phyloP scores from a whole-genome alignment of 2,329 filamentous ascomycete species.

The Talaromyces amestolkiae region DNA sequence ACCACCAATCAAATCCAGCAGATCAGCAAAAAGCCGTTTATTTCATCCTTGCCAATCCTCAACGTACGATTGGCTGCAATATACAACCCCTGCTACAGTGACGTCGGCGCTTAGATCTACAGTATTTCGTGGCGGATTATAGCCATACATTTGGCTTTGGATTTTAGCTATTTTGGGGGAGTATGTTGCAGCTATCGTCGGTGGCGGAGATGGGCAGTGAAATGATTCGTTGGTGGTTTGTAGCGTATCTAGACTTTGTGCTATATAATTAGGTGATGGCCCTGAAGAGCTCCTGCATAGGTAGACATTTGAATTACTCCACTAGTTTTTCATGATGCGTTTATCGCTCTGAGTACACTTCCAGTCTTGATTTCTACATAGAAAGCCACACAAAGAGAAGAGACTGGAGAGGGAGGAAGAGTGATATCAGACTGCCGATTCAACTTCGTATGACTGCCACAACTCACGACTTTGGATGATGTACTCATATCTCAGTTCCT shows the following conservation, averaged over 20 bases:
- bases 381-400: background rate
- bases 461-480: background rate
- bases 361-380: background rate
- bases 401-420: background rate
- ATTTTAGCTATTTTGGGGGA: background rate
- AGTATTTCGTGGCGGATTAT: background rate
- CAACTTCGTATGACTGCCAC: background rate
- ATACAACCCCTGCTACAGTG: conserved; percentile 4
- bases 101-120: conserved; percentile 16
- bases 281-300: background rate
- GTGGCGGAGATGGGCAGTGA: background rate
- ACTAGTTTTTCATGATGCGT: background rate
- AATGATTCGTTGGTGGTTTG: background rate
- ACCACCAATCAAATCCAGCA: background rate
- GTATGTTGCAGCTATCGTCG: conserved; percentile 1
- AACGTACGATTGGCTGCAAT: background rate
- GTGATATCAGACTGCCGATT: too few relatives aligned
- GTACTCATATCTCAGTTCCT: background rate
- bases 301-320: too few relatives aligned
- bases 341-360: background rate
- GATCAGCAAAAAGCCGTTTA: background rate
- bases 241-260: background rate
- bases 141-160: background rate
- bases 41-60: background rate
- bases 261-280: background rate